These are phyloP conservation scores for Solanum bulbocastanum DNA, from an alignment of 257 asterid genomes.

Conservation along the genomic window DNA sequence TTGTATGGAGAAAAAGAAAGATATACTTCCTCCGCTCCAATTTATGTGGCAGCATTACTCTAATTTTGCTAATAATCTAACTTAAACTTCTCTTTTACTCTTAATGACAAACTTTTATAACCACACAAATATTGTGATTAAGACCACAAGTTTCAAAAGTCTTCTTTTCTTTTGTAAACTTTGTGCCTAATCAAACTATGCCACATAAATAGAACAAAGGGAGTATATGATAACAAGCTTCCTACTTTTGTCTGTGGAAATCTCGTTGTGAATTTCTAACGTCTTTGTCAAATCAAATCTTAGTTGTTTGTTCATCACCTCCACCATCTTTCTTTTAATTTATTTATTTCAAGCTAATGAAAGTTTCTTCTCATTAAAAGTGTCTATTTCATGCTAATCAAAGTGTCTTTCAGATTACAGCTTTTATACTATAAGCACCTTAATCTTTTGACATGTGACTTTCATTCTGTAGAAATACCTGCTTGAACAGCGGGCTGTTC, in stretches of 20 bases:
- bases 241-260: neutral
- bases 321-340: neutral
- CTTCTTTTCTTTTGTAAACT: neutral
- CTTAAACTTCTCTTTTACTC: neutral
- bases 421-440: neutral
- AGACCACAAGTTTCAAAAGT: neutral
- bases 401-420: neutral
- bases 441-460: neutral
- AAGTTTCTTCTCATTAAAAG: neutral
- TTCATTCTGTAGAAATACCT: conserved; percentile 63
- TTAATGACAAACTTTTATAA: neutral
- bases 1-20: neutral
- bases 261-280: neutral
- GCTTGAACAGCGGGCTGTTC: conserved; percentile 88
- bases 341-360: neutral
- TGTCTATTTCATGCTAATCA: neutral
- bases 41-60: neutral
- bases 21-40: neutral
- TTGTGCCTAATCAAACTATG: neutral
- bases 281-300: neutral
- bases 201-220: neutral
- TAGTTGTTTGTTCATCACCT: neutral
- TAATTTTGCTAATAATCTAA: neutral
- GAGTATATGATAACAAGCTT: neutral
- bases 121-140: neutral